phyloP scores from a whole-genome alignment of 164 flowering plant genomes.

The Pachysandra terminalis region DNA sequence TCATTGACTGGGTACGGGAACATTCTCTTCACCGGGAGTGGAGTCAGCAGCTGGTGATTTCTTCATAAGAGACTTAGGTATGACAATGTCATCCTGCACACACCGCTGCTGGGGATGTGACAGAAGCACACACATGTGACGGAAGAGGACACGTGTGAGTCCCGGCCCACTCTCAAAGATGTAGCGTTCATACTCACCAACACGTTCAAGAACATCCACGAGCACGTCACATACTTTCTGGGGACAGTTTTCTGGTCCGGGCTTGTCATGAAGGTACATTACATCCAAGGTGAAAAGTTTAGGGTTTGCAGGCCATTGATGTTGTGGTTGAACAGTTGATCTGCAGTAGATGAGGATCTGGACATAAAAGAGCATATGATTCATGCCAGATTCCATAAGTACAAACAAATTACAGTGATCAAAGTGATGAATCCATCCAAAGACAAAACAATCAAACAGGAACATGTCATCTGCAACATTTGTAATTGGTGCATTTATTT shows the following conservation, averaged over 20 bases:
- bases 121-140: conserved; percentile 62
- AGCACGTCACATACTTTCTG: conserved; percentile 88
- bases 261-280: conserved; percentile 89
- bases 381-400: not conserved
- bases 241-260: conserved; percentile 85
- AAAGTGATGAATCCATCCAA: not conserved
- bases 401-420: too few species aligned
- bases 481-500: too few species aligned
- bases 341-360: conserved; percentile 93
- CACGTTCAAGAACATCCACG: conserved; percentile 81
- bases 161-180: conserved; percentile 87
- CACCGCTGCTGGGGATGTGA: conserved; percentile 93
- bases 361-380: conserved; percentile 2
- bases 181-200: conserved; percentile 83
- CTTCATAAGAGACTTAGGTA: conserved; percentile 77
- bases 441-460: too few species aligned
- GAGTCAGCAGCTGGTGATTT: conserved; percentile 49
- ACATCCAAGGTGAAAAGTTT: conserved; percentile 89
- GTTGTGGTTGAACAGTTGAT: conserved; percentile 62
- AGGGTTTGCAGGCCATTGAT: conserved; percentile 65
- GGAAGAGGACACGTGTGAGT: conserved; percentile 57
- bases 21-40: conserved; percentile 43
- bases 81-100: conserved; percentile 65
- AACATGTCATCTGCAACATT: too few species aligned
- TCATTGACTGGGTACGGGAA: conserved; percentile 53